Conservation (phyloP, 139 green algal genomes). For the Pseudopediastrum boryanum region DNA sequence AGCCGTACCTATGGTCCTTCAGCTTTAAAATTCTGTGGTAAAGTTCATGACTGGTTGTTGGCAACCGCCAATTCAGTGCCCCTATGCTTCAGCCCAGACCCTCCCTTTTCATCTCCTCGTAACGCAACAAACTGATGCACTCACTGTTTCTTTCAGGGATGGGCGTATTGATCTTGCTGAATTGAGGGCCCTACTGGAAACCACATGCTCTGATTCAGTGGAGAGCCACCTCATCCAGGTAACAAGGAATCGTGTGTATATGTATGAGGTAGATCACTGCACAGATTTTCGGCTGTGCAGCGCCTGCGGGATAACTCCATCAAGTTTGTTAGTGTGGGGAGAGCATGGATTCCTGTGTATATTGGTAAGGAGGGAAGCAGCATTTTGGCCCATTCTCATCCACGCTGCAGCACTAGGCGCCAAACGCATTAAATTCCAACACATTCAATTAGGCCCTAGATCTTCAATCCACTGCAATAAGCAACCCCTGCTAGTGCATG, state of each 20-base stretch:
- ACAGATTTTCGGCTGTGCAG: not conserved
- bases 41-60: not conserved
- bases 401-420: not conserved
- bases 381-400: not conserved
- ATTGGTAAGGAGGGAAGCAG: not conserved
- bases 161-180: slow-evolving; percentile 28
- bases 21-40: not conserved
- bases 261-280: not conserved
- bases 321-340: not conserved
- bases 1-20: not conserved
- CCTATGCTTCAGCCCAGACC: not conserved
- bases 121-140: not conserved
- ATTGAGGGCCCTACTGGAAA: slow-evolving; percentile 21
- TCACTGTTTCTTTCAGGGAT: not conserved
- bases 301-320: not conserved
- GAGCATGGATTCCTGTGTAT: not conserved
- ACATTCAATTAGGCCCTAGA: not conserved
- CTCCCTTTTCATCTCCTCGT: not conserved
- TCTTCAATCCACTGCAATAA: not conserved
- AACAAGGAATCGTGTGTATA: not conserved
- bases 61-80: not conserved
- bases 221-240: slow-evolving; percentile 6
- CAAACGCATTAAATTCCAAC: not conserved
- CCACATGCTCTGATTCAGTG: not conserved
- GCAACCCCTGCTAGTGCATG: not conserved